These are phyloP conservation scores for Lichtheimia ramosa DNA, from an alignment of 371 early-diverging fungal species.

Conservation along the genomic window DNA sequence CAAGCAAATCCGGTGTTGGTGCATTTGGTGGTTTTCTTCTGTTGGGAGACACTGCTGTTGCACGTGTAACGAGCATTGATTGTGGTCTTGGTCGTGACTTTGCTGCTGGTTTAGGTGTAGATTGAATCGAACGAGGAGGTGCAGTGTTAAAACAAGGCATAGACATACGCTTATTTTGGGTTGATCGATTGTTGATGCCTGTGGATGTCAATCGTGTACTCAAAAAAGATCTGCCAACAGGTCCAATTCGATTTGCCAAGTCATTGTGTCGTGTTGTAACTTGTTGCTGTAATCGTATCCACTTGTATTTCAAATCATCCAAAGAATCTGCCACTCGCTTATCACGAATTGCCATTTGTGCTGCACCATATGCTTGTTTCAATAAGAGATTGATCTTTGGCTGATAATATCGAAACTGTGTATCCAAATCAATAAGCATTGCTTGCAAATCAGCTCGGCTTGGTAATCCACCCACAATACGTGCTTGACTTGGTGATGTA, in stretches of 20 bases:
- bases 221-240: constrained; percentile 21
- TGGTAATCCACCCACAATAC: constrained; percentile 30
- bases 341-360: constrained; percentile 44
- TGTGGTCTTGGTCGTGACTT: constrained; percentile 2
- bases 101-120: constrained; percentile 24
- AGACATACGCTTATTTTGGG: constrained; percentile 18
- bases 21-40: background rate
- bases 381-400: constrained; percentile 52
- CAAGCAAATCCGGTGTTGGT: background rate
- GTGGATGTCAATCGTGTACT: constrained; percentile 14
- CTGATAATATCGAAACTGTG: constrained; percentile 54
- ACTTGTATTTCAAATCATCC: constrained; percentile 39
- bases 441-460: constrained; percentile 55
- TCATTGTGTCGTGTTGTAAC: constrained; percentile 51
- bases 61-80: constrained; percentile 9
- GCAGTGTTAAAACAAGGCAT: constrained; percentile 20
- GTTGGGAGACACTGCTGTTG: too few relatives aligned
- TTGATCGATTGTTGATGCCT: constrained; percentile 17
- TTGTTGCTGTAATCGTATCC: constrained; percentile 49
- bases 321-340: constrained; percentile 49
- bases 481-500: constrained; percentile 34
- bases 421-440: constrained; percentile 54
- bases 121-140: constrained; percentile 26
- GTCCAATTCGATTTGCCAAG: constrained; percentile 34
- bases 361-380: constrained; percentile 43